Evolutionary conservation across 371 early-diverging fungal genomes (phyloP).

Genomic region (Apophysomyces trapeziformis): DNA sequence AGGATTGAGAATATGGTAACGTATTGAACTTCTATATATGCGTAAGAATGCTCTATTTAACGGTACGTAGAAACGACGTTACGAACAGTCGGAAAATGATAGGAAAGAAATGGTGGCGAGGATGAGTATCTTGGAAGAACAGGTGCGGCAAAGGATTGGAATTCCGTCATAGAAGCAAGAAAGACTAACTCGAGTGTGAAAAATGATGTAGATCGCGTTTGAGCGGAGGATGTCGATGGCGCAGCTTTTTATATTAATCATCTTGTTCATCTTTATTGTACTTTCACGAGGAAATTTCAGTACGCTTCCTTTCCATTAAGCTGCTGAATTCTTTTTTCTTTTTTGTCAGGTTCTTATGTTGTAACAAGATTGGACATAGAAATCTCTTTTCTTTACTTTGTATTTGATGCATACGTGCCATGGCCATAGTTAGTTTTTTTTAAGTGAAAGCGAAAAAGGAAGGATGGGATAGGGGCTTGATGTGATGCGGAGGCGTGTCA

Average conservation of each 20-base stretch:
- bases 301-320: constrained; percentile 22
- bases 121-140: constrained; percentile 61
- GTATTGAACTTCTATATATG: background rate
- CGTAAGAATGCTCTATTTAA: background rate
- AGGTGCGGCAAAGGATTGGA: constrained; percentile 26
- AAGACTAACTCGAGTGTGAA: background rate
- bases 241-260: constrained; percentile 60
- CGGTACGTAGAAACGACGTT: constrained; percentile 43
- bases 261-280: constrained; percentile 58
- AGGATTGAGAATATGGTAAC: constrained; percentile 64
- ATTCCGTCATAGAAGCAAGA: too few species aligned
- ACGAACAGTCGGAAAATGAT: constrained; percentile 59
- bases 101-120: constrained; percentile 52
- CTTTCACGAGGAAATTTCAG: constrained; percentile 51
- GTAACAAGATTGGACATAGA: too few species aligned
- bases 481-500: too few species aligned
- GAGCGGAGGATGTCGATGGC: constrained; percentile 65
- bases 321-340: too few species aligned
- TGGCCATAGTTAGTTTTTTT: too few species aligned
- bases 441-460: too few species aligned
- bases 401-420: too few species aligned
- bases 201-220: constrained; percentile 49
- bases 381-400: too few species aligned
- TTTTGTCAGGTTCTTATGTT: too few species aligned
- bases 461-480: too few species aligned